Percentiles rank a stretch among this genome's conserved stretches.
Evolutionary conservation across 2,329 filamentous ascomycete genomes (phyloP).

Genomic region (Taxawa tesnikishii): DNA sequence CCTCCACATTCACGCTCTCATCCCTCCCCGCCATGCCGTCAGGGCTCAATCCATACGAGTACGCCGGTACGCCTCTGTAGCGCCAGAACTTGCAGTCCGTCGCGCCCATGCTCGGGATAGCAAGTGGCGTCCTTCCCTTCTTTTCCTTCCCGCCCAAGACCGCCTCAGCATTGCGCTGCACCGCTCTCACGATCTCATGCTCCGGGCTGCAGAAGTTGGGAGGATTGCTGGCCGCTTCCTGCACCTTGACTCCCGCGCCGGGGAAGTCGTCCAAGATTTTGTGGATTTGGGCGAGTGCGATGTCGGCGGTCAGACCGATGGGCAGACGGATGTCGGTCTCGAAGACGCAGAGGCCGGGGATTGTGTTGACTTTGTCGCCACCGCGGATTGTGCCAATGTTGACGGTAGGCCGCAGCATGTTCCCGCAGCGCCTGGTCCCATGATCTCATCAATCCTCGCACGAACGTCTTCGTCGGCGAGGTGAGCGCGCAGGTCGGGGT

Average conservation of each 20-base stretch:
- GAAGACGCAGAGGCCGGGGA: slow-evolving; percentile 24
- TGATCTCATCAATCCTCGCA: slow-evolving; percentile 20
- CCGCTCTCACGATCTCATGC: slow-evolving; percentile 19
- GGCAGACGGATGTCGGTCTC: slow-evolving; percentile 29
- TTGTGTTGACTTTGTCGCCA: slow-evolving; percentile 31
- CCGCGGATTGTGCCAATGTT: slow-evolving; percentile 30
- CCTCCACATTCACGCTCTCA: slow-evolving; percentile 17
- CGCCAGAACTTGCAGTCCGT: slow-evolving; percentile 31
- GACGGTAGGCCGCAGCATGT: slow-evolving; percentile 23
- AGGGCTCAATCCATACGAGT: slow-evolving; percentile 23
- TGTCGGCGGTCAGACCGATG: slow-evolving; percentile 20
- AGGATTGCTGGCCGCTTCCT: slow-evolving; percentile 23
- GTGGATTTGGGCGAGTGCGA: slow-evolving; percentile 18
- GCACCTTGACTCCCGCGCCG: slow-evolving; percentile 17
- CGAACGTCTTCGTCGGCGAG: slow-evolving; percentile 19
- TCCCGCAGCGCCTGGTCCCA: slow-evolving; percentile 23
- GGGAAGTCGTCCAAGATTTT: slow-evolving; percentile 16
- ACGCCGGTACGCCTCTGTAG: slow-evolving; percentile 23
- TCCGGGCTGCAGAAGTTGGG: slow-evolving; percentile 18
- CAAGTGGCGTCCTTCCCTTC: slow-evolving; percentile 16
- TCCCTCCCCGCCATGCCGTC: slow-evolving; percentile 16
- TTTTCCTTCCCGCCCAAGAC: too few species aligned
- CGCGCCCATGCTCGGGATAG: slow-evolving; percentile 25
- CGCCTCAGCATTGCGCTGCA: slow-evolving; percentile 16
- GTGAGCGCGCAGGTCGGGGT: slow-evolving; percentile 16